Percentiles rank a stretch among this genome's conserved stretches.
Conservation (phyloP, 257 asterid genomes). For the Leptodermis oblonga region DNA sequence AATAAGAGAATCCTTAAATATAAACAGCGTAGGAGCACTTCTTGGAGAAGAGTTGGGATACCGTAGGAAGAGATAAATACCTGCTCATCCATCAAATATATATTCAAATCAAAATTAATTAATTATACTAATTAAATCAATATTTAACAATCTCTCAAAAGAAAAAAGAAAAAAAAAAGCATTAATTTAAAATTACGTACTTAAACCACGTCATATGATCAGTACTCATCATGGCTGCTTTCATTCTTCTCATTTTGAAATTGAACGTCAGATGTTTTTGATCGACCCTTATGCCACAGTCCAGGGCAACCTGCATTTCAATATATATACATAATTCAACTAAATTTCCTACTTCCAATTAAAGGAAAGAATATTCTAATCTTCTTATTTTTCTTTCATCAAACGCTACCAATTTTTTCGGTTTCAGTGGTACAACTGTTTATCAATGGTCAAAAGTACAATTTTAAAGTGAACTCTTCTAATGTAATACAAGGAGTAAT, state of each 20-base stretch:
- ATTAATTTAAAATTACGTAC: constrained; percentile 1
- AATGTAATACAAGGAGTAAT: too few relatives aligned
- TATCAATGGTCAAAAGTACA: not conserved
- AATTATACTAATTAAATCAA: not conserved
- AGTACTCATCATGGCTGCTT: constrained; percentile 23
- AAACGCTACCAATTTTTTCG: too few relatives aligned
- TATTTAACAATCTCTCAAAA: not conserved
- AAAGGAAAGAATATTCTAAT: too few relatives aligned
- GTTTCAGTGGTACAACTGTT: too few relatives aligned
- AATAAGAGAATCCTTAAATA: too few relatives aligned
- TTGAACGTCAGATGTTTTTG: constrained; percentile 27
- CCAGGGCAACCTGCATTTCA: constrained; percentile 48
- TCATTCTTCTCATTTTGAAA: constrained; percentile 26
- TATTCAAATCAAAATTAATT: too few relatives aligned
- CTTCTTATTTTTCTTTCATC: too few relatives aligned
- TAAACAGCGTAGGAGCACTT: constrained; percentile 50
- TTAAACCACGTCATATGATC: constrained; percentile 27
- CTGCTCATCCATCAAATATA: not conserved
- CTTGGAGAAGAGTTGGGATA: constrained; percentile 43
- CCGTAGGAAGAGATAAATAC: constrained; percentile 43
- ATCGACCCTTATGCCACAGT: constrained; percentile 46
- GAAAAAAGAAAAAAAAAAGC: too few relatives aligned
- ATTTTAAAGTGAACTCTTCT: not conserved
- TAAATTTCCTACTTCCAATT: too few relatives aligned
- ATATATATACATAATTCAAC: too few relatives aligned